Evolutionary conservation across 2,329 filamentous ascomycete species (phyloP), one percentile per base, ranked within the genome.

Genomic region (Colletotrichum tamarilloi): DNA sequence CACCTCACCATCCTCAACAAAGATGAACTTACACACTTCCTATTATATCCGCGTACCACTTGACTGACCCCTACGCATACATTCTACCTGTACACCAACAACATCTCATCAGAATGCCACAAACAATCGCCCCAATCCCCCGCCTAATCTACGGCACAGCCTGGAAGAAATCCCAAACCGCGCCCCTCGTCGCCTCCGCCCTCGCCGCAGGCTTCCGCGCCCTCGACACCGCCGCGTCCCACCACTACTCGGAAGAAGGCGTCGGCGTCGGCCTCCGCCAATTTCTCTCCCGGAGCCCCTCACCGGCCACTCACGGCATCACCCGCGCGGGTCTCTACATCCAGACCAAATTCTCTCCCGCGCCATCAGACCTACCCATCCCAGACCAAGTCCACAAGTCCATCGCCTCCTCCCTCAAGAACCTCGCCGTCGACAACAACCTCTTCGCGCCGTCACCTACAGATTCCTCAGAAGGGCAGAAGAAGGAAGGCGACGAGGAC

Each of bases 161-260:
- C n/a, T 96, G 94, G 94, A 97, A 97, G 81, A 92, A 92, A 78
- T 90, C 92, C 1, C 83, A 83, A 22, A 95, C 93, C 0, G 87
- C 88, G 24, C 85, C 89, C 67, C 86, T 96, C 3, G 94, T 97
- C 26, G 89, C 92, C 77, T 82, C 87, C 75, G 94, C 94, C 2
- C 79, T 97, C 42, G 85, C 86, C 57, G 84, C 89, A 57, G 94
- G 94, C 5, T 97, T 96, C 77, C 87, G 91, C 38, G 93, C 86
- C 59, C 84, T 97, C 73, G 94, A 97, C 79, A 96, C 94, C 0
- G 94, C 94, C 11, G 93, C 92, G 19, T 93, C 93, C 2, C 90
- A 89, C 74, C 93, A 96, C 82, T 97, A 97, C 81, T 88, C 91
- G 76, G 94, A 97, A 81, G 84, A 88, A 67, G 85, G 93, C 7